These are phyloP conservation scores for Saccharomycopsis schoenii DNA, from an alignment of 805 yeast genomes.

Conservation along the genomic window DNA sequence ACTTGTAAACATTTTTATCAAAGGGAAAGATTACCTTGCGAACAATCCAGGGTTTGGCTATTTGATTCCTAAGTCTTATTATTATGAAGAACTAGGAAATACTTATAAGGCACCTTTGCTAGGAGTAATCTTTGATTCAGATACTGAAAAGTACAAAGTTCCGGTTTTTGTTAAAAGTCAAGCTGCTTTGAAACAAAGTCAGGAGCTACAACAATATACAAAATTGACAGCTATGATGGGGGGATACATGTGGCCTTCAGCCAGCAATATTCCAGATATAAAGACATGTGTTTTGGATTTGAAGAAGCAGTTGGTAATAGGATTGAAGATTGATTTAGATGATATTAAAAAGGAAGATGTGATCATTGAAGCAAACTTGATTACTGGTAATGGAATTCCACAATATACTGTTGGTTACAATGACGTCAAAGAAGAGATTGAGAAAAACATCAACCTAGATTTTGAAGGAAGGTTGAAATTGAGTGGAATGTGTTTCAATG, in stretches of 20 bases:
- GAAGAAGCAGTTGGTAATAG: slow-evolving; percentile 30
- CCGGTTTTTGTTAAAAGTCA: background rate
- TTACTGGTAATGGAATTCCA: slow-evolving; percentile 49
- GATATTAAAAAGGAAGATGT: slow-evolving; percentile 20
- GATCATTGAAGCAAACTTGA: slow-evolving; percentile 1
- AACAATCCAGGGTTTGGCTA: slow-evolving; percentile 73
- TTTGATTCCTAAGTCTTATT: slow-evolving; percentile 54
- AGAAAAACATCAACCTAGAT: slow-evolving; percentile 26
- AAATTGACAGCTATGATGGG: slow-evolving; percentile 88
- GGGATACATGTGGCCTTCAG: slow-evolving; percentile 49
- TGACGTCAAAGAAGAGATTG: slow-evolving; percentile 22
- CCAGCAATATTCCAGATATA: slow-evolving; percentile 19
- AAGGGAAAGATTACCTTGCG: slow-evolving; percentile 31
- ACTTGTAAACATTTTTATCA: slow-evolving; percentile 60
- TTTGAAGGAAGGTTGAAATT: slow-evolving; percentile 38
- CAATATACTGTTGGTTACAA: slow-evolving; percentile 67
- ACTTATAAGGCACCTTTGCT: slow-evolving; percentile 44
- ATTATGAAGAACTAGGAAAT: slow-evolving; percentile 21
- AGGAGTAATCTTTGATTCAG: slow-evolving; percentile 89
- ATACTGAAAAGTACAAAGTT: slow-evolving; percentile 46
- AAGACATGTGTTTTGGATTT: slow-evolving; percentile 25
- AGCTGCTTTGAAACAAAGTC: background rate
- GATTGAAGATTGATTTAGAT: slow-evolving; percentile 28
- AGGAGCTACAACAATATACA: slow-evolving; percentile 32
- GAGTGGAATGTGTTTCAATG: slow-evolving; percentile 75